Percentiles rank a stretch among this genome's conserved stretches.
phyloP scores from a whole-genome alignment of 129 eudicot species.

The Gnaphalium uliginosum region DNA sequence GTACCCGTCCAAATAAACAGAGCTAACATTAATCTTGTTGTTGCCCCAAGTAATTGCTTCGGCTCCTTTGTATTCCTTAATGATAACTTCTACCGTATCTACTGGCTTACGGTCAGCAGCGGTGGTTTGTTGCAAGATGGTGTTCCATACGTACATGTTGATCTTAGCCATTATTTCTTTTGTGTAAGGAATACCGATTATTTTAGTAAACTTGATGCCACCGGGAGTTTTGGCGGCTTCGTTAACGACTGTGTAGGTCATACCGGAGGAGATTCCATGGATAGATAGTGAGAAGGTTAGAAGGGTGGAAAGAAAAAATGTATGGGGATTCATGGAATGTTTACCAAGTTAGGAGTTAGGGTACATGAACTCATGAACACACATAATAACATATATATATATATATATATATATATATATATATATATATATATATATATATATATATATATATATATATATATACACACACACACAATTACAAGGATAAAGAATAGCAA shows the following conservation, averaged over 20 bases:
- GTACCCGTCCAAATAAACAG: not conserved
- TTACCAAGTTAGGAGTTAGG: no score
- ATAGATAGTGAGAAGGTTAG: slow-evolving; percentile 11
- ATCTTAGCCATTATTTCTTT: slow-evolving; percentile 15
- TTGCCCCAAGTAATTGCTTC: slow-evolving; percentile 3
- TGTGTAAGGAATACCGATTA: slow-evolving; percentile 18
- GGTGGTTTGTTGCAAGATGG: slow-evolving; percentile 14
- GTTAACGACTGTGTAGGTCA: not conserved
- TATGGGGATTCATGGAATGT: slow-evolving; percentile 10
- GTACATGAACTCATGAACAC: no score
- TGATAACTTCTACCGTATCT: not conserved
- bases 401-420: no score
- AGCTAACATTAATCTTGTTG: slow-evolving; percentile 20
- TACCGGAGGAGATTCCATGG: not conserved
- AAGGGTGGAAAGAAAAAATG: not conserved
- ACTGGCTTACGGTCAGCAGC: slow-evolving; percentile 6
- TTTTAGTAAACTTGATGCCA: slow-evolving; percentile 12
- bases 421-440: no score
- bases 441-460: no score
- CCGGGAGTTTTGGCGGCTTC: not conserved
- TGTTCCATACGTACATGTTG: slow-evolving; percentile 9
- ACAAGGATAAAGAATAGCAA: no score
- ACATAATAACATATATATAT: no score
- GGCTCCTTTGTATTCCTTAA: not conserved
- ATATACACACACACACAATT: no score